Base-by-base conservation (phyloP, 306 rosid species). In the Vigna radiata region DNA sequence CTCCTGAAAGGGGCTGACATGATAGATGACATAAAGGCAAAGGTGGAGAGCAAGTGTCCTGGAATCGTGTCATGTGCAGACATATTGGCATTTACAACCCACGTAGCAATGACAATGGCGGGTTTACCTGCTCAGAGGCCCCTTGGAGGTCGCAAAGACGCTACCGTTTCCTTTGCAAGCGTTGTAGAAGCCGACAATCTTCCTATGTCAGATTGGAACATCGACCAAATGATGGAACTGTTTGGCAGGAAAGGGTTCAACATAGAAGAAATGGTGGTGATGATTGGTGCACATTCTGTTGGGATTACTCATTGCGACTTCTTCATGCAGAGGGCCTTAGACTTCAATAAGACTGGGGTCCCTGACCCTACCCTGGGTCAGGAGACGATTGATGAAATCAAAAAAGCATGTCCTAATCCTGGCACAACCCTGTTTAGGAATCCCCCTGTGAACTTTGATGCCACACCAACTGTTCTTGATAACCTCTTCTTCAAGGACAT, bases 21-120 rank as follows among this genome's bases (percentile, higher is more conserved):
- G 12, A 70, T 93, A 7, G 97, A 93, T 29, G 86, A 87, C 39
- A 83, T 93, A 19, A 93, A 93, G 79, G 5, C 29, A 10, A 64
- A 56, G 71, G 8, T 93, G 1, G 98, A 93, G 67, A 11, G 31
- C 16, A 19, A 55, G 11, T 91, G 95, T 55, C 97, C 95, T 0
- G 37, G 8, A 56, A 37, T 68, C 0, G 98, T 93, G 3, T 91
- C 97, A 16, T 93, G 98, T 4, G 81, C 98, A 1, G 98, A 93
- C 48, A 77, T 84, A 44, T 0, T 89, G 21, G 73, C 91, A 15
- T 89, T 87, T 18, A 64, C 89, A 3, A 10, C 88, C 10, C 54
- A 84, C 43, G 96, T 82, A 7, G 91, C 87, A 0, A 64, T 82
- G 54, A 2, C 12, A 1, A 52, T 77, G 6, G 59, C 82, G 0